Evolutionary conservation across 805 yeast genomes (phyloP).

Genomic region (Huiozyma sinensis): DNA sequence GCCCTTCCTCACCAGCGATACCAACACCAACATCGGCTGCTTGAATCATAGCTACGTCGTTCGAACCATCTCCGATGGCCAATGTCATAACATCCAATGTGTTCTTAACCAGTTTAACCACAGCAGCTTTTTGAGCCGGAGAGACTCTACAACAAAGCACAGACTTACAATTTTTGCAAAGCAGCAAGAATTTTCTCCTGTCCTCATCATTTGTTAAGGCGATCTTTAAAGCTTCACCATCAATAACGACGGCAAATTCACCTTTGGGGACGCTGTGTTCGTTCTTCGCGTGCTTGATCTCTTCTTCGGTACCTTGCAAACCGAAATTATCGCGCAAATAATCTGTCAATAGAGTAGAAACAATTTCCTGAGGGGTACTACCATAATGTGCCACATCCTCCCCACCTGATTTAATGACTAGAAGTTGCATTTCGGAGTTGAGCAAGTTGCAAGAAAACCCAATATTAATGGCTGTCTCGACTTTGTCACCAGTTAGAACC

Average conservation of each 20-base stretch:
- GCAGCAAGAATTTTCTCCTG: conserved; percentile 49
- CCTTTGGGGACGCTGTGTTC: conserved; percentile 64
- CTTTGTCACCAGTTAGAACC: conserved; percentile 84
- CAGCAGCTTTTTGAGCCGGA: conserved; percentile 78
- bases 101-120: conserved; percentile 66
- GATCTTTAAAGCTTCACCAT: conserved; percentile 64
- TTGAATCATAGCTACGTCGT: conserved; percentile 87
- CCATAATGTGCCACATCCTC: conserved; percentile 38
- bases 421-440: conserved; percentile 65
- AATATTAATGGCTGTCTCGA: conserved; percentile 80
- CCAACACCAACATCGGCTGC: conserved; percentile 84
- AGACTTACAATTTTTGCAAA: conserved; percentile 73
- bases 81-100: conserved; percentile 71
- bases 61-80: conserved; percentile 84
- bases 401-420: conserved; percentile 43
- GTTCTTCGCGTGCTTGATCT: conserved; percentile 41
- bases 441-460: conserved; percentile 77
- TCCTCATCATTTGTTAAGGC: conserved; percentile 37
- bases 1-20: conserved; percentile 86
- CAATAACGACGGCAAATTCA: conserved; percentile 60
- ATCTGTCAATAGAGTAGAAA: conserved; percentile 38
- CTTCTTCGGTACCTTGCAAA: conserved; percentile 50
- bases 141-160: conserved; percentile 83
- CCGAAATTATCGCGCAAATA: conserved; percentile 48
- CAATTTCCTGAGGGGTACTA: conserved; percentile 31